Percentiles rank a stretch among this genome's conserved stretches.
phyloP scores from a whole-genome alignment of 2,329 filamentous ascomycete genomes.

The Colletotrichum sansevieriae region DNA sequence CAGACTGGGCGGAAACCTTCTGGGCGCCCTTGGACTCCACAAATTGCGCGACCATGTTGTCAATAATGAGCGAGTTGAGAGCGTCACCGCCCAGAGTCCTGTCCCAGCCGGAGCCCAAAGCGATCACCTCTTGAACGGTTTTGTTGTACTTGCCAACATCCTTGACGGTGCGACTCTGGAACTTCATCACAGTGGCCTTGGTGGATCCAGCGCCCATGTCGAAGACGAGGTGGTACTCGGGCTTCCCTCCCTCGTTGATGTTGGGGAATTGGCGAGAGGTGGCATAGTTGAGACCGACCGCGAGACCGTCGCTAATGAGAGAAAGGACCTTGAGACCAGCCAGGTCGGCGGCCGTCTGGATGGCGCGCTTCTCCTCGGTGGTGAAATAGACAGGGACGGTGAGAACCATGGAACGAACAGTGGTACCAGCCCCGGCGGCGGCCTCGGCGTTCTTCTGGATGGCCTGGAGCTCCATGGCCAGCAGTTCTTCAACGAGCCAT shows the following conservation, averaged over 20 bases:
- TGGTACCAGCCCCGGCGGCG: constrained; percentile 80
- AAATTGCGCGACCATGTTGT: constrained; percentile 89
- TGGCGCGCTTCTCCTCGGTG: constrained; percentile 86
- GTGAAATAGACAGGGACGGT: constrained; percentile 94
- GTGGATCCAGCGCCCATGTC: constrained; percentile 98
- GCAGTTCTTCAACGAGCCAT: constrained; percentile 88
- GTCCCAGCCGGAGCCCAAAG: constrained; percentile 90
- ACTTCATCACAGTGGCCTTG: constrained; percentile 88
- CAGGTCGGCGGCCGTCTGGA: constrained; percentile 86
- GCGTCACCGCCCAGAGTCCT: constrained; percentile 89
- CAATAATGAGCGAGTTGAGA: constrained; percentile 87
- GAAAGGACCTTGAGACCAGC: constrained; percentile 89
- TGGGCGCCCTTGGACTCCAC: constrained; percentile 77
- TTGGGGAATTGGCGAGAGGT: constrained; percentile 91
- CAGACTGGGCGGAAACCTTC: constrained; percentile 71
- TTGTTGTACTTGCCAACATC: constrained; percentile 95
- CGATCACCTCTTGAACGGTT: constrained; percentile 94
- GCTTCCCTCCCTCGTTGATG: constrained; percentile 83
- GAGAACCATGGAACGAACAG: constrained; percentile 85
- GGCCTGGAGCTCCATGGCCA: constrained; percentile 96
- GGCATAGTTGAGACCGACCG: constrained; percentile 95
- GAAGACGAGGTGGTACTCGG: constrained; percentile 93
- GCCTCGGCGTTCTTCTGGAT: constrained; percentile 89
- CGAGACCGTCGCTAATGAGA: constrained; percentile 88
- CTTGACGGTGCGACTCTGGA: constrained; percentile 91